A percentile compares a stretch with the other conserved stretches of the same genome.
Evolutionary conservation across 768 basidiomycete species (phyloP).

Genomic region (Phylloporus sp.): DNA sequence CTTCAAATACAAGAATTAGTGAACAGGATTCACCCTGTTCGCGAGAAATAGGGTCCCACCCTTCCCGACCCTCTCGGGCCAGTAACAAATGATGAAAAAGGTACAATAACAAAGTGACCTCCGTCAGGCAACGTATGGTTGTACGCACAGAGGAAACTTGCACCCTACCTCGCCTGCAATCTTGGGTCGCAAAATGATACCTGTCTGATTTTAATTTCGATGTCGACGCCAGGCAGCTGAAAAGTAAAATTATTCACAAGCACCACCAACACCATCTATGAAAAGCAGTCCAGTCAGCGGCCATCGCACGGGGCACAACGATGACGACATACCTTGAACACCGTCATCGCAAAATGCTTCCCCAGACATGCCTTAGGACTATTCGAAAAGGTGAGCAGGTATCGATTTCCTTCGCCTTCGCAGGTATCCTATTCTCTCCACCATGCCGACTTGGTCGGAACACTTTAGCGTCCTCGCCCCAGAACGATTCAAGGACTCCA

Average conservation of each 20-base stretch:
- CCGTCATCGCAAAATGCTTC: slow-evolving; percentile 40
- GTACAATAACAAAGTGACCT: too few species aligned
- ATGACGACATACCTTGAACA: slow-evolving; percentile 23
- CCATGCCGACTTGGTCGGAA: slow-evolving; percentile 50
- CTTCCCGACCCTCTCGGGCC: too few species aligned
- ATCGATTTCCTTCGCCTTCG: slow-evolving; percentile 36
- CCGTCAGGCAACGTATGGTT: slow-evolving; percentile 1
- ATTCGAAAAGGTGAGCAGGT: slow-evolving; percentile 48
- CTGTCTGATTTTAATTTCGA: slow-evolving; percentile 9
- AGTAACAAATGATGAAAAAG: too few species aligned
- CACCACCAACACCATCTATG: slow-evolving; percentile 37
- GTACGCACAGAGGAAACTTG: slow-evolving; percentile 24
- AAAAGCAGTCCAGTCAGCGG: not conserved
- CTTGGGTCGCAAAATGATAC: slow-evolving; percentile 9
- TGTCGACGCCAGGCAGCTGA: slow-evolving; percentile 29
- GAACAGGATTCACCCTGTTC: too few species aligned
- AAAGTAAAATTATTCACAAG: slow-evolving; percentile 38
- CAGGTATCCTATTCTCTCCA: slow-evolving; percentile 15
- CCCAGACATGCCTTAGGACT: slow-evolving; percentile 49
- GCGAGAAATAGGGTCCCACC: too few species aligned
- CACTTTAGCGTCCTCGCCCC: slow-evolving; percentile 54
- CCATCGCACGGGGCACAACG: not conserved
- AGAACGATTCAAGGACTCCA: slow-evolving; percentile 49
- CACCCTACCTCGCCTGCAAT: slow-evolving; percentile 21
- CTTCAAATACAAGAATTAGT: too few species aligned